A percentile compares a stretch with the other conserved stretches of the same genome.
phyloP scores from a whole-genome alignment of 352 stramenopile species.

The Phytophthora multivora region DNA sequence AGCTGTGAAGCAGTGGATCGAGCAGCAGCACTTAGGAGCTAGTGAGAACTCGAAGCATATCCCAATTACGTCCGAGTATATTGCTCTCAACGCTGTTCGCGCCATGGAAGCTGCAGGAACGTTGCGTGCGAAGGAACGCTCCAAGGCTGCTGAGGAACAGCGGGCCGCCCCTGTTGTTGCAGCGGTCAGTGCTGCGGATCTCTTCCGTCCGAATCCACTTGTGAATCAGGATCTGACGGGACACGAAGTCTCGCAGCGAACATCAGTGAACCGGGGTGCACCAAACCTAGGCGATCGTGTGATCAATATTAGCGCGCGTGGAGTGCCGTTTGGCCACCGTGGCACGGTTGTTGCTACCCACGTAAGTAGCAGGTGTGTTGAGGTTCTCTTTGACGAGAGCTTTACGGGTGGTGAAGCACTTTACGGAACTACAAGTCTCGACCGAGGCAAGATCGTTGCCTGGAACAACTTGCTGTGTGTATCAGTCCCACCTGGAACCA shows the following conservation, averaged over 20 bases:
- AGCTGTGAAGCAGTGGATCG: slow-evolving; percentile 93
- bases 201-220: slow-evolving; percentile 78
- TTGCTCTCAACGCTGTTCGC: slow-evolving; percentile 91
- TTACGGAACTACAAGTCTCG: slow-evolving; percentile 94
- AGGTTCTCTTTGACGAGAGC: slow-evolving; percentile 96
- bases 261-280: slow-evolving; percentile 66
- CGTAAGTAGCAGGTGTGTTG: slow-evolving; percentile 95
- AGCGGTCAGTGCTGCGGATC: slow-evolving; percentile 46
- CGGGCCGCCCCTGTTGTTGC: slow-evolving; percentile 45
- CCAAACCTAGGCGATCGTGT: slow-evolving; percentile 96
- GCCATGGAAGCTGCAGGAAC: slow-evolving; percentile 91
- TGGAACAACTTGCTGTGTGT: slow-evolving; percentile 91
- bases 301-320: slow-evolving; percentile 95
- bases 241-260: slow-evolving; percentile 59
- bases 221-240: slow-evolving; percentile 85
- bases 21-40: slow-evolving; percentile 87
- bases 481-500: slow-evolving; percentile 49
- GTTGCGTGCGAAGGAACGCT: slow-evolving; percentile 65
- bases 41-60: slow-evolving; percentile 91
- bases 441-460: slow-evolving; percentile 94
- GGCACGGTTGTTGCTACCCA: slow-evolving; percentile 98
- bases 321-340: slow-evolving; percentile 96
- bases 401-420: slow-evolving; percentile 97
- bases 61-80: slow-evolving; percentile 92
- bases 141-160: slow-evolving; percentile 49